Evolutionary conservation across 1,139 yeast genomes (phyloP).

Genomic region (Yamadazyma blattariae): DNA sequence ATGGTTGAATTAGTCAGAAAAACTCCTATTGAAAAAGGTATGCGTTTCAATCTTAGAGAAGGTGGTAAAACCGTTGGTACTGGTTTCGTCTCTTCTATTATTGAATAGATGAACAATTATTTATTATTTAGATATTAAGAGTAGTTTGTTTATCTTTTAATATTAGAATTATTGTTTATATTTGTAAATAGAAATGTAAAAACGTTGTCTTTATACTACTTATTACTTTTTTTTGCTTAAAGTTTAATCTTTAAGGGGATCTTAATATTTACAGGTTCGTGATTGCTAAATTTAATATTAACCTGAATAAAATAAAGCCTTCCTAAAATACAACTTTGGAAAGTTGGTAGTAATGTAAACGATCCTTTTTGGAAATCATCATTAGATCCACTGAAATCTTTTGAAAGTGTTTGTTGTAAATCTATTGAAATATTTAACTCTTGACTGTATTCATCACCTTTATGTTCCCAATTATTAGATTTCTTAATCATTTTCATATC

Average conservation of each 20-base stretch:
- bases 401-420: slow-evolving; percentile 21
- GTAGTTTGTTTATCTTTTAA: too few species aligned
- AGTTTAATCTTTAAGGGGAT: slow-evolving; percentile 33
- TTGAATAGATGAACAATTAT: slow-evolving; percentile 54
- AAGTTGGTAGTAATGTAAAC: slow-evolving; percentile 52
- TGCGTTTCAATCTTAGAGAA: slow-evolving; percentile 98
- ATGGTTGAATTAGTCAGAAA: slow-evolving; percentile 86
- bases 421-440: slow-evolving; percentile 23
- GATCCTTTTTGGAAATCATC: slow-evolving; percentile 22
- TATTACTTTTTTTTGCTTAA: too few species aligned
- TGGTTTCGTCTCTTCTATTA: slow-evolving; percentile 92
- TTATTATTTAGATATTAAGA: slow-evolving; percentile 1
- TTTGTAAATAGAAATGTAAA: too few species aligned
- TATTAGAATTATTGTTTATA: too few species aligned
- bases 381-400: slow-evolving; percentile 8
- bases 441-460: slow-evolving; percentile 7
- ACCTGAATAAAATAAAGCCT: slow-evolving; percentile 47
- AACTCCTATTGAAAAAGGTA: slow-evolving; percentile 93
- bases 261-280: slow-evolving; percentile 30
- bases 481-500: slow-evolving; percentile 8
- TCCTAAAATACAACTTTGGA: slow-evolving; percentile 56
- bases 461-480: too few species aligned
- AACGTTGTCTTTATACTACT: too few species aligned
- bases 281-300: slow-evolving; percentile 27
- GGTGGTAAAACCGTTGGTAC: slow-evolving; percentile 99